Evolutionary conservation across 2,329 filamentous ascomycete genomes (phyloP), one percentile per base, ranked within the genome.

Genomic region (Simplicillium aogashimaense): DNA sequence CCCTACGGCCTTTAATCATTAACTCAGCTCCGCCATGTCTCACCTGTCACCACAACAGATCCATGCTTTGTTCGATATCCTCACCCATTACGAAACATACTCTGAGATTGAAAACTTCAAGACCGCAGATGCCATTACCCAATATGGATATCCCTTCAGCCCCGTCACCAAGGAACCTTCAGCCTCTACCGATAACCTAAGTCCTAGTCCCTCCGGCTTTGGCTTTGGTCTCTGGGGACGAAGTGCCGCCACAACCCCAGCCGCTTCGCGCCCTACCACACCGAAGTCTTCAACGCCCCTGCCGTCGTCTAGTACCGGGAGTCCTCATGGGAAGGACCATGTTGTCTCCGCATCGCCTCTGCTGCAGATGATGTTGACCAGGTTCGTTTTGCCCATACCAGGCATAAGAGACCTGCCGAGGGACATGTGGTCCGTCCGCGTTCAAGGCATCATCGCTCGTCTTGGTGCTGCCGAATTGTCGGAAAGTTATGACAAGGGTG

Each of bases 401-500:
- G 83, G 81, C 1, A 58, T 86, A 31, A 69, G 70, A 38, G 73
- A 79, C 43, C 65, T 90, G 3, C 69, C 76, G 0, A 54, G 64
- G 2, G 73, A 75, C 3, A 86, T 84, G 57, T 87, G 81, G 81
- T 68, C 67, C 29, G 64, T 69, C n/a, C 69, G 75, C 35, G 65
- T 82, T 17, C 71, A 76, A 47, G 69, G 70, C 2, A 57, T 86
- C 13, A 64, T 86, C 49, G 61, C 65, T 49, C 69, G 76, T 50
- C 64, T 90, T 40, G 78, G 72, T 8, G 71, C 78, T 28, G 82
- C 78, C 2, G 77, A 86, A 38, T 64, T 90, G 28, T 87, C 82
- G 1, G 85, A 90, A 57, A 87, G 82, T 55, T 90, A 88, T 52
- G 85, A 90, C 56, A 87, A 87, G 58, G 84, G 82, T 12, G 70